A percentile compares a stretch with the other conserved stretches of the same genome.
Evolutionary conservation across 768 basidiomycete species (phyloP).

Genomic region (Fibroporia radiculosa): DNA sequence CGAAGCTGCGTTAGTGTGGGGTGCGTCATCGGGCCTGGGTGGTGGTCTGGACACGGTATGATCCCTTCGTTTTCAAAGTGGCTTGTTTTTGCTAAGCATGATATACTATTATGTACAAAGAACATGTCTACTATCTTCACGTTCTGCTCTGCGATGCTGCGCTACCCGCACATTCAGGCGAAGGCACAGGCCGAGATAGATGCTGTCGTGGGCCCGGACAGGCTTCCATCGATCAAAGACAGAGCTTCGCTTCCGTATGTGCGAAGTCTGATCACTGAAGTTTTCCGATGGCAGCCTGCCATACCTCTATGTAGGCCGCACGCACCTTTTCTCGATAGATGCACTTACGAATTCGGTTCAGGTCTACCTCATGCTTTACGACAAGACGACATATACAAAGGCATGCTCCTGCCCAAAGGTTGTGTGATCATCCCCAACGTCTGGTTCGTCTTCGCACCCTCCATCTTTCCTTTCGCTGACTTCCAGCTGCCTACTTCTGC

Average conservation of each 20-base stretch:
- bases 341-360: background rate
- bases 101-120: background rate
- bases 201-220: slow-evolving; percentile 38
- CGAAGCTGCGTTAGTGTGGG: background rate
- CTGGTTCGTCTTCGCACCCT: slow-evolving; percentile 19
- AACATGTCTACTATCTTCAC: slow-evolving; percentile 1
- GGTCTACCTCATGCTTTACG: slow-evolving; percentile 32
- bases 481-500: background rate
- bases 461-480: background rate
- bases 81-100: too few species aligned
- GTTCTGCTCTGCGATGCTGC: slow-evolving; percentile 4
- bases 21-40: background rate
- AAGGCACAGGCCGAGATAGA: slow-evolving; percentile 61
- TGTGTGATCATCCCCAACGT: slow-evolving; percentile 33
- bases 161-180: slow-evolving; percentile 13
- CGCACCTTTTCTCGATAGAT: background rate
- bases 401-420: slow-evolving; percentile 33
- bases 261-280: slow-evolving; percentile 43
- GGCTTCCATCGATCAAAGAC: slow-evolving; percentile 50
- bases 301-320: background rate
- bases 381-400: slow-evolving; percentile 34
- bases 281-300: slow-evolving; percentile 39
- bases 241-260: slow-evolving; percentile 43
- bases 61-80: too few species aligned
- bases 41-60: slow-evolving; percentile 6